Conservation (phyloP, 2,329 filamentous ascomycete genomes). For the Botryosphaeria agaves region DNA sequence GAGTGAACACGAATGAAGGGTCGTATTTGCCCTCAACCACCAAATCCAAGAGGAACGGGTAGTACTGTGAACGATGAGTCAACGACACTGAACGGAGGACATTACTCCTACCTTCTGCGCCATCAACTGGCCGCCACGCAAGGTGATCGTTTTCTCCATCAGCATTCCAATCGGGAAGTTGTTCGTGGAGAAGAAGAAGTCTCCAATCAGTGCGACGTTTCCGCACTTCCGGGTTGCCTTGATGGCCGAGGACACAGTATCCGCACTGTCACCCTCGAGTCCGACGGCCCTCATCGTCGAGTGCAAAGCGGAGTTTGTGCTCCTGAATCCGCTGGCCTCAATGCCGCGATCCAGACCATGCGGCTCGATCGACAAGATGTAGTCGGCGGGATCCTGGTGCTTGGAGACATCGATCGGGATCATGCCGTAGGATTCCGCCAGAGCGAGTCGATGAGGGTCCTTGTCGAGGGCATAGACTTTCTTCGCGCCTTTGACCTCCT, state of each 20-base stretch:
- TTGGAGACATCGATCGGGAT: slow-evolving; percentile 10
- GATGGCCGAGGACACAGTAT: slow-evolving; percentile 2
- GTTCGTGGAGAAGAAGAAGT: slow-evolving; percentile 6
- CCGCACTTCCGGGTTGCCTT: slow-evolving; percentile 5
- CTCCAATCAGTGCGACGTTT: slow-evolving; percentile 5
- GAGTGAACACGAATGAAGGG: slow-evolving; percentile 15
- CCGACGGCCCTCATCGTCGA: slow-evolving; percentile 2
- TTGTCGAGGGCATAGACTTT: slow-evolving; percentile 18
- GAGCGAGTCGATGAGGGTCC: slow-evolving; percentile 11
- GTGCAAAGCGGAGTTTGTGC: not conserved
- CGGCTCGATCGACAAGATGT: slow-evolving; percentile 3
- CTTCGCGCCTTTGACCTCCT: slow-evolving; percentile 11
- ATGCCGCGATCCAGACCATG: slow-evolving; percentile 3
- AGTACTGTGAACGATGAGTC: slow-evolving; percentile 9
- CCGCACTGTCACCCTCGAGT: slow-evolving; percentile 3
- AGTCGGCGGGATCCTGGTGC: slow-evolving; percentile 6
- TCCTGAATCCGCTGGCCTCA: slow-evolving; percentile 4
- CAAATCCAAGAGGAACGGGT: slow-evolving; percentile 13
- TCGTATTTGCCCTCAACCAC: slow-evolving; percentile 11
- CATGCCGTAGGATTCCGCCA: slow-evolving; percentile 14
- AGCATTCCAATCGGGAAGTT: slow-evolving; percentile 3
- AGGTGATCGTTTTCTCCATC: slow-evolving; percentile 5
- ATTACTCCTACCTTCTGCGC: slow-evolving; percentile 3
- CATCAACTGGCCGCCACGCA: slow-evolving; percentile 3
- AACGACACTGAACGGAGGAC: not conserved